Conservation (phyloP, 164 flowering plant genomes). For the Cinnamomum chago region DNA sequence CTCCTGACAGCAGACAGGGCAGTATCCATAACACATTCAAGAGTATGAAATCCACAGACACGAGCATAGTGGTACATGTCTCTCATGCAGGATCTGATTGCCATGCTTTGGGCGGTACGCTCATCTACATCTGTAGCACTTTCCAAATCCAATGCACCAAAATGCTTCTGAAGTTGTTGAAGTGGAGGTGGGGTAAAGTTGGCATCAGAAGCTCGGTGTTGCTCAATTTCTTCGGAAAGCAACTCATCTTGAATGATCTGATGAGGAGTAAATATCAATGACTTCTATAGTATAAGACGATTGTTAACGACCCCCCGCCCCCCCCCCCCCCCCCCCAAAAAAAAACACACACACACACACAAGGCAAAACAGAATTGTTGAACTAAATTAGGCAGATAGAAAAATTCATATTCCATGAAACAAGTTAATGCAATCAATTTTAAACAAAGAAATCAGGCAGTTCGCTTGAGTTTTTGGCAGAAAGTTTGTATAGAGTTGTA, state of each 20-base stretch:
- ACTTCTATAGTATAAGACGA: background rate
- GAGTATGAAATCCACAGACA: slow-evolving; percentile 69
- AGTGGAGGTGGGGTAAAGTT: slow-evolving; percentile 65
- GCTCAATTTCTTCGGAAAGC: slow-evolving; percentile 63
- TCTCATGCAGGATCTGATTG: slow-evolving; percentile 53
- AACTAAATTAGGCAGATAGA: background rate
- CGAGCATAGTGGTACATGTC: slow-evolving; percentile 94
- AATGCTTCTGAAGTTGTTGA: slow-evolving; percentile 40
- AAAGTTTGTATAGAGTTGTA: no score
- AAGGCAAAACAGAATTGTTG: background rate
- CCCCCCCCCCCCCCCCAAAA: no score
- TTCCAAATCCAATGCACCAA: slow-evolving; percentile 21
- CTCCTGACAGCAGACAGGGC: slow-evolving; percentile 72
- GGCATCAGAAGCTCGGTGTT: slow-evolving; percentile 36
- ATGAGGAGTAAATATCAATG: slow-evolving; percentile 8
- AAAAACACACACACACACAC: no score
- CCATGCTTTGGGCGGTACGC: slow-evolving; percentile 23
- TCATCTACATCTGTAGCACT: slow-evolving; percentile 22
- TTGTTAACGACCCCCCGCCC: no score
- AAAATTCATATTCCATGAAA: slow-evolving; percentile 1
- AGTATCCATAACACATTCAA: slow-evolving; percentile 73
- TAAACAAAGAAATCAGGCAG: no score
- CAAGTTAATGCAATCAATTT: background rate
- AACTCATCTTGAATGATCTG: slow-evolving; percentile 81
- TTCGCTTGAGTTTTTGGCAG: no score